A percentile compares a stretch with the other conserved stretches of the same genome.
These are phyloP conservation scores for Penicillium mononematosum DNA, from an alignment of 495 filamentous ascomycete species.

Conservation along the genomic window DNA sequence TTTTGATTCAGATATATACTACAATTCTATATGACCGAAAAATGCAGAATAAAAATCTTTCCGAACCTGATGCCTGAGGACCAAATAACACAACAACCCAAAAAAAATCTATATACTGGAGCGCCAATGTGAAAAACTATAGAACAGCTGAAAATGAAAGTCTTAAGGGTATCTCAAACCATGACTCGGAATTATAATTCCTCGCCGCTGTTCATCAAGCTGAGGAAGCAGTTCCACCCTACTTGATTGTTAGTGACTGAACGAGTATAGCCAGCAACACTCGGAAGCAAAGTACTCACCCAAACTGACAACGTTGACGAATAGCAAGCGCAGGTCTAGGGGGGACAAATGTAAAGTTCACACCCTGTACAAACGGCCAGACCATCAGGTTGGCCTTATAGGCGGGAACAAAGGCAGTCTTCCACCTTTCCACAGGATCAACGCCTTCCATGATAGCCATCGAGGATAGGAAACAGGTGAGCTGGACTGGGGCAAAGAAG, in stretches of 20 bases:
- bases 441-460: constrained; percentile 88
- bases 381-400: constrained; percentile 85
- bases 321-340: constrained; percentile 76
- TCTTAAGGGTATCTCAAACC: constrained; percentile 11
- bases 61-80: constrained; percentile 5
- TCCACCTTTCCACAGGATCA: constrained; percentile 67
- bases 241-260: constrained; percentile 33
- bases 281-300: constrained; percentile 49
- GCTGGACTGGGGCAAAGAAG: constrained; percentile 80
- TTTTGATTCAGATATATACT: not conserved
- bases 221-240: constrained; percentile 97
- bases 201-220: constrained; percentile 69
- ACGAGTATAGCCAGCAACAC: not conserved
- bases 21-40: not conserved
- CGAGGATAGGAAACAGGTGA: constrained; percentile 76
- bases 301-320: constrained; percentile 81
- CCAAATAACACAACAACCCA: constrained; percentile 9
- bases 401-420: constrained; percentile 62
- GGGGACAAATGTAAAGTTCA: constrained; percentile 90
- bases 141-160: constrained; percentile 8
- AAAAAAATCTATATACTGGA: constrained; percentile 8
- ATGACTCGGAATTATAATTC: constrained; percentile 16
- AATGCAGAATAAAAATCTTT: constrained; percentile 9
- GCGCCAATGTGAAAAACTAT: constrained; percentile 30
- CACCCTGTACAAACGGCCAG: constrained; percentile 87